Evolutionary conservation across 306 rosid genomes (phyloP).

Genomic region (Gastrolobium villosum): DNA sequence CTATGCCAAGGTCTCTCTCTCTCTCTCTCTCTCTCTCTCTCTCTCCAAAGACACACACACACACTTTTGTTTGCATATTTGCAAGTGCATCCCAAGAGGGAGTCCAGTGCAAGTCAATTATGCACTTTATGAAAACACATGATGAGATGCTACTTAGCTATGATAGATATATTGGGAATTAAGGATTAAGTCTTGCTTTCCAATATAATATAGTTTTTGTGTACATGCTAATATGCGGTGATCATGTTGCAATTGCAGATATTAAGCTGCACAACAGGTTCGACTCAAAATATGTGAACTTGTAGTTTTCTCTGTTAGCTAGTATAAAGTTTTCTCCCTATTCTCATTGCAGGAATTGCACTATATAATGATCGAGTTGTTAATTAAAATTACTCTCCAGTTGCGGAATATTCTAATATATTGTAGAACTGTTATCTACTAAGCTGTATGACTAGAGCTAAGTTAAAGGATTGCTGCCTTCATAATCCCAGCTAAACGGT

Average conservation of each 20-base stretch:
- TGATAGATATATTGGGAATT: background rate
- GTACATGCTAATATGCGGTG: conserved; percentile 1
- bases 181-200: background rate
- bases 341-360: conserved; percentile 6
- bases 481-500: conserved; percentile 62
- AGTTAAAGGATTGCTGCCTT: conserved; percentile 46
- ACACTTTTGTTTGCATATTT: background rate
- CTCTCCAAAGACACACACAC: background rate
- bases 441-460: background rate
- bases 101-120: background rate
- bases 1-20: too few relatives aligned
- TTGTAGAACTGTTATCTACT: background rate
- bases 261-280: background rate
- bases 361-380: background rate
- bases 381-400: background rate
- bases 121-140: conserved; percentile 10
- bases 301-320: conserved; percentile 6
- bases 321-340: conserved; percentile 2
- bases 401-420: background rate
- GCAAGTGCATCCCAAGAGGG: background rate
- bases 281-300: background rate
- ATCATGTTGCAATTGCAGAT: background rate
- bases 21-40: too few relatives aligned
- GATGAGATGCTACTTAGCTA: background rate
- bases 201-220: background rate